phyloP scores from a whole-genome alignment of 192 early-diverging fungal genomes.

The Podila minutissima region DNA sequence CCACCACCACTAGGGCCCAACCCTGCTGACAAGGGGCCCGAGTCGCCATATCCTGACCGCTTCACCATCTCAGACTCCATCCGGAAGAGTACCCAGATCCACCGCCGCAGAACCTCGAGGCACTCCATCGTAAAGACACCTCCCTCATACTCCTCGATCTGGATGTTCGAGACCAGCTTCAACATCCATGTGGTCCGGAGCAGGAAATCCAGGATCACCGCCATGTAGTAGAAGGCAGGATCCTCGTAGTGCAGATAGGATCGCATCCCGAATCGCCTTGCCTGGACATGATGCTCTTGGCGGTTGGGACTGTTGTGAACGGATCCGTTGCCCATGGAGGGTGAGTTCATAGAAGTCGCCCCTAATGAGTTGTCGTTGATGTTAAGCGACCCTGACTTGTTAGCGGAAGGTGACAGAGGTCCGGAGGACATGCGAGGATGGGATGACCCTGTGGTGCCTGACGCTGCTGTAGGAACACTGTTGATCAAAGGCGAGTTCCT shows the following conservation, averaged over 20 bases:
- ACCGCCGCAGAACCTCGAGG: conserved; percentile 86
- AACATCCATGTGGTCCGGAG: conserved; percentile 89
- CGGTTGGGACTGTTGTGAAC: background rate
- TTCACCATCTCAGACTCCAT: conserved; percentile 85
- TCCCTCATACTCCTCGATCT: conserved; percentile 71
- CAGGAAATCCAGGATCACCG: conserved; percentile 82
- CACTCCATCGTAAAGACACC: conserved; percentile 81
- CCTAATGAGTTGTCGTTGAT: background rate
- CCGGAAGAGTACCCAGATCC: conserved; percentile 96
- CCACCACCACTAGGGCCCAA: background rate
- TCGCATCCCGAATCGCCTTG: conserved; percentile 64
- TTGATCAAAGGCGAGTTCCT: conserved; percentile 26
- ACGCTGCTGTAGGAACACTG: conserved; percentile 9
- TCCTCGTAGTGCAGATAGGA: conserved; percentile 71
- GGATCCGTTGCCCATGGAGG: background rate
- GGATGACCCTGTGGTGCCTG: background rate
- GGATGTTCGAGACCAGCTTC: conserved; percentile 71
- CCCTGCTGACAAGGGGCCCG: background rate
- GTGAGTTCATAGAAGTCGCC: background rate
- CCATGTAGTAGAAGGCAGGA: conserved; percentile 76
- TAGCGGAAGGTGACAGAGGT: background rate
- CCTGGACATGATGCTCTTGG: background rate
- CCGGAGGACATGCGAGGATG: conserved; percentile 10
- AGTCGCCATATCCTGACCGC: conserved; percentile 25
- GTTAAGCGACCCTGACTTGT: conserved; percentile 23